Evolutionary conservation across 2,329 filamentous ascomycete genomes (phyloP), one percentile per base, ranked within the genome.

Genomic region (Ophiostoma triangulosporum): DNA sequence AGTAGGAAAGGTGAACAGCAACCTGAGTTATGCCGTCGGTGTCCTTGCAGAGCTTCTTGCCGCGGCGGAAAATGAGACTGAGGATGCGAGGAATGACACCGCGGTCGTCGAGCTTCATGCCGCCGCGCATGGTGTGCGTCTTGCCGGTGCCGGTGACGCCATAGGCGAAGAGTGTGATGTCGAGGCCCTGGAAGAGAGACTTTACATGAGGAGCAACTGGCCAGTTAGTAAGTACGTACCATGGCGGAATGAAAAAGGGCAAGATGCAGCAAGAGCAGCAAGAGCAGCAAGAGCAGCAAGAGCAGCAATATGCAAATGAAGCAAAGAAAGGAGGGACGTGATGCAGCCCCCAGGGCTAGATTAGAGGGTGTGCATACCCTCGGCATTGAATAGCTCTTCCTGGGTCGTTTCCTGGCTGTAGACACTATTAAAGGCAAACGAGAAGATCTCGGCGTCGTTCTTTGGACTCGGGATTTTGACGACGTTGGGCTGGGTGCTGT

Each of bases 101-200:
- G 61, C 90, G 78, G 54, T 95, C 89, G 5, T 85, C 84, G 53
- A 95, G 74, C 64, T 85, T 86, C 68, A 94, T 80, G 36, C 90
- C 90, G 59, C 90, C 90, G 59, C 90, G 83, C 89, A 96, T 95
- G 3, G 90, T 96, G 69, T 95, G 88, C 56, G 90, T 96, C 70
- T 96, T 96, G 54, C 90, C 90, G 0, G 89, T 95, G 48, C 90
- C 90, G 0, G 90, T 95, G 56, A 91, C 88, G 57, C 90, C 90
- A 65, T 96, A 95, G 27, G 90, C 89, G 64, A 96, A 95, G 54
- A 95, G 80, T 11, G 88, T 95, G 40, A 91, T 80, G 69, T 94
- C 87, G 64, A 88, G 81, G 55, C 88, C 93, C 68, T 84, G 83
- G 70, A 97, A 96, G 9, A 97, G 80, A 53, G 93, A 86, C 66